Base-by-base conservation (phyloP, 2,329 filamentous ascomycete genomes). In the Cercospora sp. region DNA sequence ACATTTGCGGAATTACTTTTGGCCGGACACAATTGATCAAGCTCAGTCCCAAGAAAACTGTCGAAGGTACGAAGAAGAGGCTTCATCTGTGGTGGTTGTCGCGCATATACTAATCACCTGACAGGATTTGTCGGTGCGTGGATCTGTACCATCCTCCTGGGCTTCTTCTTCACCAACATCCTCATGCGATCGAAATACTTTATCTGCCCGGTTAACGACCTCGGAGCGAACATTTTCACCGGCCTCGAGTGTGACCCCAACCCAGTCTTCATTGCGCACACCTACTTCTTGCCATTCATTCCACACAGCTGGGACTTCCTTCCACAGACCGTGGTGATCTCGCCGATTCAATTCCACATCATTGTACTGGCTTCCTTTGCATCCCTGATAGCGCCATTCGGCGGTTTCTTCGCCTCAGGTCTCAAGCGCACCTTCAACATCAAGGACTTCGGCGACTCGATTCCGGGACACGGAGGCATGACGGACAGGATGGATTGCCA, bases 401-500 rank as follows among this genome's bases (percentile, higher is more conserved):
- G 95, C 66, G 95, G 95, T 31, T 99, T 99, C 87, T 99, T 99
- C 79, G 95, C 95, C 4, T 97, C 94, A 2, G 95, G 95, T 0
- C 87, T 99, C 67, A 99, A 99, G 87, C 92, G 95, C 31, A 97
- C 94, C 3, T 99, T 99, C 84, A 98, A 99, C 84, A 96, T 99
- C 86, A 99, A 99, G 86, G 95, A 99, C 83, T 99, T 99, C 82
- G 95, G 95, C 73, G 92, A 99, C 81, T 96, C 93, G 1, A 99
- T 99, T 74, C 95, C 95, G 1, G 95, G 95, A 23, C 95, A 99
- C 76, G 95, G 95, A 69, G 95, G 95, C 74, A 98, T 99, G 83
- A 99, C 95, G 16, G 95, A 99, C 79, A 91, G 95, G 70, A 98
- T 99, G 94, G 95, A 99, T 79, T 99, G 95, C 80, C 95, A 99